Evolutionary conservation across 306 rosid species (phyloP).

Genomic region (Amphicarpaea edgeworthii): DNA sequence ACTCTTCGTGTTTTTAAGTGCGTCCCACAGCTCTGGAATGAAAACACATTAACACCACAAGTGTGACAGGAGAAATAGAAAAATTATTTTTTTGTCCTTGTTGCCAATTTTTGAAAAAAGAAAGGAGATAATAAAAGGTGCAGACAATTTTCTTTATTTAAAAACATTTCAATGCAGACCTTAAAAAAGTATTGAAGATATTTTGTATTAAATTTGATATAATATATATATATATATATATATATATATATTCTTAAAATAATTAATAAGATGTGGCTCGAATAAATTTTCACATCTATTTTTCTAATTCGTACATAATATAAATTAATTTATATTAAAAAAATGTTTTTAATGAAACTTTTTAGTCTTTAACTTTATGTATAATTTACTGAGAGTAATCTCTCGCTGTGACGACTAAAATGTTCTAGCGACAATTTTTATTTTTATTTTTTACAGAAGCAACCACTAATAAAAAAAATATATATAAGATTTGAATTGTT

Average conservation of each 20-base stretch:
- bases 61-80: not conserved
- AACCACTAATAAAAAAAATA: no score
- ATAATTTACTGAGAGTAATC: not conserved
- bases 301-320: not conserved
- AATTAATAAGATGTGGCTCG: conserved; percentile 33
- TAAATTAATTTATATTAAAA: not conserved
- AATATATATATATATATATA: no score
- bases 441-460: no score
- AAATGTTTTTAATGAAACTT: not conserved
- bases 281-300: not conserved
- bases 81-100: not conserved
- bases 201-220: not conserved
- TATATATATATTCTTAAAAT: not conserved
- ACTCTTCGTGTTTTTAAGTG: not conserved
- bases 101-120: not conserved
- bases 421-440: not conserved
- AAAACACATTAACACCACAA: conserved; percentile 1
- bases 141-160: not conserved
- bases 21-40: not conserved
- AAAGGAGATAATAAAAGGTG: not conserved
- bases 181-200: not conserved
- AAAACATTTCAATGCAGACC: not conserved
- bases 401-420: not conserved
- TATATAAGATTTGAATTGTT: not conserved
- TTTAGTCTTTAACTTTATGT: not conserved